Percentiles rank a stretch among this genome's conserved stretches.
Conservation (phyloP, 192 early-diverging fungal genomes). For the Linnemannia schmuckeri region DNA sequence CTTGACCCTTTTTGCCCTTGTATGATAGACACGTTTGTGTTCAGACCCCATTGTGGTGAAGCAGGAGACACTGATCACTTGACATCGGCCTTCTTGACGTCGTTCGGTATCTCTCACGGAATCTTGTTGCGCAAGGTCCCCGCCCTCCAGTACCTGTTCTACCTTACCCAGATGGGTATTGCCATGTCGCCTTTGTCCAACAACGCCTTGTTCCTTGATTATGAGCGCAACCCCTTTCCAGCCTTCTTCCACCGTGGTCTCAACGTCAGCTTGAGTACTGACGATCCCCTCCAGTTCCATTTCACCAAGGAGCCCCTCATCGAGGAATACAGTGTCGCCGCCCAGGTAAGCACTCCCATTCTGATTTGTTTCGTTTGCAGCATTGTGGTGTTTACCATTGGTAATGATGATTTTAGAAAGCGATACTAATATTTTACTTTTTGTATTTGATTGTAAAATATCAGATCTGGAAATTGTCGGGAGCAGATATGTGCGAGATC, state of each 20-base stretch:
- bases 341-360: constrained; percentile 71
- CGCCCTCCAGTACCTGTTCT: constrained; percentile 95
- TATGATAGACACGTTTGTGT: constrained; percentile 85
- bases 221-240: constrained; percentile 94
- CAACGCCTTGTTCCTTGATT: constrained; percentile 95
- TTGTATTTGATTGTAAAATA: not conserved
- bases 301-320: constrained; percentile 99
- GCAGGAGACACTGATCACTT: constrained; percentile 97
- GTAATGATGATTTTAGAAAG: not conserved
- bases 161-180: constrained; percentile 95
- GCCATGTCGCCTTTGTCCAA: constrained; percentile 99
- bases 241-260: constrained; percentile 96
- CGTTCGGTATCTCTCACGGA: constrained; percentile 94
- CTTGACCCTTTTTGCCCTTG: not conserved
- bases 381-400: not conserved
- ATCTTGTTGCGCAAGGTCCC: constrained; percentile 96
- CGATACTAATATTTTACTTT: not conserved
- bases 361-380: not conserved
- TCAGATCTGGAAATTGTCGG: constrained; percentile 93
- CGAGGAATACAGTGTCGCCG: constrained; percentile 96
- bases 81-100: constrained; percentile 90
- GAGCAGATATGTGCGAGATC: constrained; percentile 97
- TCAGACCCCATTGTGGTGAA: constrained; percentile 96
- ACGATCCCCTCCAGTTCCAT: constrained; percentile 98
- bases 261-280: constrained; percentile 93